These are phyloP conservation scores for Hemileia vastatrix DNA, from an alignment of 1,284 basidiomycete species.

Conservation along the genomic window DNA sequence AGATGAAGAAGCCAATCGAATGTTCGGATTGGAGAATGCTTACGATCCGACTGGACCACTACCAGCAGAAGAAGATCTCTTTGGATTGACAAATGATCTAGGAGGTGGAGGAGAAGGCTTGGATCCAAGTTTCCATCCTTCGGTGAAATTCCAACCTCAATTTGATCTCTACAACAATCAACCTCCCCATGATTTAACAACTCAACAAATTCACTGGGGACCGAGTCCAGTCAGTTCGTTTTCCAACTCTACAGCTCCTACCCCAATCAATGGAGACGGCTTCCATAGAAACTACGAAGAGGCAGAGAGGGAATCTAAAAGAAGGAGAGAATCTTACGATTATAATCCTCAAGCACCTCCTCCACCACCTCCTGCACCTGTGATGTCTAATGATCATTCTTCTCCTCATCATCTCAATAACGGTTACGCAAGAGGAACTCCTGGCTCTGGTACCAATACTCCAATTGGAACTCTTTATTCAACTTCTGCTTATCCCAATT, in stretches of 20 bases:
- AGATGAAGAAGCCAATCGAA: slow-evolving; percentile 7
- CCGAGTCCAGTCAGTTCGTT: too few species aligned
- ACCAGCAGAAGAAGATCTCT: slow-evolving; percentile 23
- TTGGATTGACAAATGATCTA: slow-evolving; percentile 25
- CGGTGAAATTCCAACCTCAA: neutral
- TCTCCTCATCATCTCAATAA: neutral
- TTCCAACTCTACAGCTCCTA: too few species aligned
- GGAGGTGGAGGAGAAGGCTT: slow-evolving; percentile 21
- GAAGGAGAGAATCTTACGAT: neutral
- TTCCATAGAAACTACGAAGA: too few species aligned
- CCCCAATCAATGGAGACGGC: too few species aligned
- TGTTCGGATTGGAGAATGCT: slow-evolving; percentile 25
- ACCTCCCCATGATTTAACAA: too few species aligned
- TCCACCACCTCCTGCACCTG: neutral
- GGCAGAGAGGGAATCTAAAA: too few species aligned
- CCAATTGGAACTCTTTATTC: neutral
- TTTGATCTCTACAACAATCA: too few species aligned
- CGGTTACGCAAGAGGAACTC: neutral
- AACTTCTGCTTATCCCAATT: neutral
- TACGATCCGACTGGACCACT: slow-evolving; percentile 25
- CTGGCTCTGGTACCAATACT: neutral
- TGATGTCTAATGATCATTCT: neutral
- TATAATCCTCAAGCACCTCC: neutral
- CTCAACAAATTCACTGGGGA: too few species aligned
- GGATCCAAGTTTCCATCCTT: neutral